Base-by-base conservation (phyloP, 2,329 filamentous ascomycete genomes). In the Ophiostoma populinum region DNA sequence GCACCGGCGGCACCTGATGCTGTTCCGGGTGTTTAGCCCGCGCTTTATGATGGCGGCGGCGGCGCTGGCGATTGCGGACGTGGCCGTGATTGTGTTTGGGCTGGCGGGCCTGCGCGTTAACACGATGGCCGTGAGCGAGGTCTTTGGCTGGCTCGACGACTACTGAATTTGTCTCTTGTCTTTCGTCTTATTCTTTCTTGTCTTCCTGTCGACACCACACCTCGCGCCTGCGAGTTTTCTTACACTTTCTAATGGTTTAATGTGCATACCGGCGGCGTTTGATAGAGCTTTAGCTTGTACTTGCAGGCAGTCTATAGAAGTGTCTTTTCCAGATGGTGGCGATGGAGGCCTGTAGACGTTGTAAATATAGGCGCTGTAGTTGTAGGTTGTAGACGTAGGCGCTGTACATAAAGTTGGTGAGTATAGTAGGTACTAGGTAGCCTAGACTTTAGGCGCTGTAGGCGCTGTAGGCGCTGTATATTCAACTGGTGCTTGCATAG, bases 21-120 rank as follows among this genome's bases (percentile, higher is more conserved):
- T 98, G 20, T 98, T 90, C 57, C 70, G 90, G 27, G 83, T 98
- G 28, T 98, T 98, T 50, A 77, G 70, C 56, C 90, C 90, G 31
- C 62, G 87, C 19, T 98, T 87, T 58, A 81, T 98, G 78, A 68
- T 82, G 51, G 83, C 78, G 0, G 76, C 74, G 0, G 57, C 68
- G 4, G 67, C 79, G 33, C 52, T 95, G 39, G 49, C 87, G 12
- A 64, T 86, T 18, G 75, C 92, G 8, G 87, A 95, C 49, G 43
- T 92, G 4, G 65, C 90, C 2, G 67, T 69, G 1, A 65, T 90
- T 7, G 42, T 75, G 11, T 63, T 93, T 12, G 71, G 75, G n/a
- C 52, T 94, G 38, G 58, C 71, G 19, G 85, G 82, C 1, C 67
- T 83, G 36, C 64, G 86, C 48, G 75, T 70, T 50, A 92, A 83